Evolutionary conservation across 31 red algal species (phyloP), one percentile per base, ranked within the genome.

Genomic region (Endocladia muricata): DNA sequence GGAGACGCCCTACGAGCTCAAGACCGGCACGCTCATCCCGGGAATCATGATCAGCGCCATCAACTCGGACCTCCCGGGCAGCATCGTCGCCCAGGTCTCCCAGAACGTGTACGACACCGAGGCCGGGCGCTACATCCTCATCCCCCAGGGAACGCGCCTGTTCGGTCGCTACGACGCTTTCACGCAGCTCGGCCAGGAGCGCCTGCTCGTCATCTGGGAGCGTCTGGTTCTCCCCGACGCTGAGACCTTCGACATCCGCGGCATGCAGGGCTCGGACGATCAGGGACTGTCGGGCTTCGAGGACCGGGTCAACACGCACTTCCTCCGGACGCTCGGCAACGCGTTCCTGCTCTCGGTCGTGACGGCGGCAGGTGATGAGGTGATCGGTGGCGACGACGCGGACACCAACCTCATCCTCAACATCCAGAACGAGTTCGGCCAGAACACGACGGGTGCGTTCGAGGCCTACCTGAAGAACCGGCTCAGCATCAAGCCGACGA

Each of bases 151-250:
- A 11, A 52, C 47, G 13, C 11, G n/a, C 11, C 47, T 52, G 13
- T 52, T 52, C 47, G 47, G 47, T 52, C 47, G 47, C 47, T 52
- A 52, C n/a, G 47, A 52, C 47, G 47, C 47, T n/a, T 52, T 15
- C 47, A 52, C 47, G 13, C 13, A 11, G n/a, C 47, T 52, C 13
- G 47, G 47, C n/a, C 47, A 52, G 47, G 47, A 52, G 47, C 47
- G 47, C 11, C n/a, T 52, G n/a, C n/a, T 52, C 11, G n/a, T 52
- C 47, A n/a, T 52, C 47, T 52, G 47, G 47, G 47, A 52, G 13
- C 47, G 47, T n/a, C n/a, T 52, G 47, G n/a, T 52, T n/a, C n/a
- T 52, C n/a, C 47, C 47, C 47, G 47, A 52, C n/a, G 47, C 47
- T 13, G 13, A 52, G n/a, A 52, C 47, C 11, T n/a, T 52, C 13